These are phyloP conservation scores for Spiromastix sp. DNA, from an alignment of 2,329 filamentous ascomycete genomes.

Conservation along the genomic window DNA sequence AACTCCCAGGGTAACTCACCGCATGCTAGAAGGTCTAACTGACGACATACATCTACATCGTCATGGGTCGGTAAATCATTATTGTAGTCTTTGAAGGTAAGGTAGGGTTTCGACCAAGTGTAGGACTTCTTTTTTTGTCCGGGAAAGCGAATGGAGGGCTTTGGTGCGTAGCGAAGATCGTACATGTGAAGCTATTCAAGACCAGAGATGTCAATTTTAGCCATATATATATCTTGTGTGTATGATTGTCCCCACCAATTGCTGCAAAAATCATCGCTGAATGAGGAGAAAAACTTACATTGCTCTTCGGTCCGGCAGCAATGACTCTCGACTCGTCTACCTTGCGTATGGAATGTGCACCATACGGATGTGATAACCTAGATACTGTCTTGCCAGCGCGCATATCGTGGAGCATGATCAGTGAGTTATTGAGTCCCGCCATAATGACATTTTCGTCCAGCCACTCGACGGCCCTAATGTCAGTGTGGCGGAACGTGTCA, in stretches of 20 bases:
- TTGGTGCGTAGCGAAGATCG: constrained; percentile 27
- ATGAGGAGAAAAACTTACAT: constrained; percentile 7
- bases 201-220: no score
- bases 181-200: constrained; percentile 30
- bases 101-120: constrained; percentile 24
- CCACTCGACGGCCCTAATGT: constrained; percentile 29
- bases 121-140: constrained; percentile 19
- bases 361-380: constrained; percentile 25
- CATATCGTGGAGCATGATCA: constrained; percentile 25
- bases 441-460: constrained; percentile 25
- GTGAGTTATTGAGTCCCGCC: constrained; percentile 24
- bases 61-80: constrained; percentile 16
- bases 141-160: constrained; percentile 17
- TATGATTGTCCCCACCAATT: no score
- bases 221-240: no score
- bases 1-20: constrained; percentile 20
- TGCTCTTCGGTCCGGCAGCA: constrained; percentile 24
- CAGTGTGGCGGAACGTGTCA: constrained; percentile 9
- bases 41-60: constrained; percentile 27
- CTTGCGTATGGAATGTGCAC: constrained; percentile 24
- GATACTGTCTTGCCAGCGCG: constrained; percentile 22
- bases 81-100: constrained; percentile 25
- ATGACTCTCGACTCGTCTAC: constrained; percentile 27
- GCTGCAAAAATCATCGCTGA: no score
- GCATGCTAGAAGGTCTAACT: constrained; percentile 28